Base-by-base conservation (phyloP, 768 basidiomycete genomes). In the Filobasidium wieringae region DNA sequence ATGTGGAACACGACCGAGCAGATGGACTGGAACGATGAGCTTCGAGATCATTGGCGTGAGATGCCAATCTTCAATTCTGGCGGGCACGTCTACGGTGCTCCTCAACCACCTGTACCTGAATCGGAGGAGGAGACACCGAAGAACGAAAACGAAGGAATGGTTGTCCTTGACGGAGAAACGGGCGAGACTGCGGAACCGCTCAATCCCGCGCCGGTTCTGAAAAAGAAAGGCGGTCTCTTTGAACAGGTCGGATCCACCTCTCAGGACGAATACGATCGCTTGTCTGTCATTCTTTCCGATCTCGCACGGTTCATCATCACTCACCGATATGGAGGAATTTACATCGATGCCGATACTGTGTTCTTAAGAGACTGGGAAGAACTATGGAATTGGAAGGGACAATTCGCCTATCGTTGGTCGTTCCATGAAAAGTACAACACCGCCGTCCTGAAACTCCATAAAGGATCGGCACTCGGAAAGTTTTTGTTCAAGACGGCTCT, bases 1-100 rank as follows among this genome's bases (percentile, higher is more conserved):
- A 79, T 96, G 63, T 99, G 93, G 93, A 97, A 97, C 71, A 96
- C 93, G 31, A 96, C 92, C 0, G 92, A 93, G 65, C 92, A 96
- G 67, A 78, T 97, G 49, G 93, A 97, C 66, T 86, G 86, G 33
- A 78, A 93, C 2, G 84, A 87, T 0, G 93, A 99, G 72, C 77
- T 97, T 41, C 84, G 83, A 66, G 81, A 88, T 51, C 88, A 92
- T 69, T 99, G 93, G 93, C 79, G 93, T 54, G 78, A 78, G 19
- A 80, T 86, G 67, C 83, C 84, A 36, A 76, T 95, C 7, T 95
- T 96, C 79, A 92, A 91, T 71, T 74, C 74, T 11, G 74, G 72
- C 31, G 74, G 74, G 26, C 67, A 72, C 49, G 66, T 61, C 0
- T 73, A 71, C 53, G 67, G 57, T 51, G 57, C 59, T 5, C 64